These are phyloP conservation scores for Camellia japonica DNA, from an alignment of 148 eudicot species.

Conservation along the genomic window DNA sequence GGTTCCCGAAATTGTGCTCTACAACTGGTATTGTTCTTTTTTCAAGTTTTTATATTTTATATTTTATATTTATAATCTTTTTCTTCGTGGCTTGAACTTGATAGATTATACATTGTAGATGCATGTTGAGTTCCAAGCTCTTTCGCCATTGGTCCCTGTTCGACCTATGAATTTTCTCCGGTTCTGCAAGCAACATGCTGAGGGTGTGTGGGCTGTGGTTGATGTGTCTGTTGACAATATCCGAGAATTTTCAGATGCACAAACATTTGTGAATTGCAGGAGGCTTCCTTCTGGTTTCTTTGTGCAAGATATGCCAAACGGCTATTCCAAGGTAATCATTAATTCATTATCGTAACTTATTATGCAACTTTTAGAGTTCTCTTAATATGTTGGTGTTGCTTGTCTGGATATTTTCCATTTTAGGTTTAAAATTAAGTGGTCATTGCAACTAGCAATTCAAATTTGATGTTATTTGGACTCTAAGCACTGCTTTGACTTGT, in stretches of 20 bases:
- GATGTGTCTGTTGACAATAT: conserved; percentile 65
- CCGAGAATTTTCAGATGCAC: conserved; percentile 35
- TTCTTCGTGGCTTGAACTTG: not conserved
- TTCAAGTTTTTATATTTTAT: not conserved
- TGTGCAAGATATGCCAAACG: conserved; percentile 69
- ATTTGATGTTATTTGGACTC: not conserved
- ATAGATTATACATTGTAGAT: conserved; percentile 26
- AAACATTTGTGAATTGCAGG: conserved; percentile 36
- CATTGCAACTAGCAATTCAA: not conserved
- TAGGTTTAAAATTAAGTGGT: not conserved
- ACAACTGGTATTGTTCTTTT: conserved; percentile 53
- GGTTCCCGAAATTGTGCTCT: conserved; percentile 64
- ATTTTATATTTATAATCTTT: not conserved
- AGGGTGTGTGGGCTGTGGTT: conserved; percentile 74
- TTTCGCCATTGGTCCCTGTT: conserved; percentile 65
- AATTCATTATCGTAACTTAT: not conserved
- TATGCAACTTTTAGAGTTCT: not conserved
- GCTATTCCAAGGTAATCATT: conserved; percentile 63
- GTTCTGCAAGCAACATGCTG: conserved; percentile 61
- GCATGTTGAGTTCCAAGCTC: conserved; percentile 48
- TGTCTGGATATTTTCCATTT: not conserved
- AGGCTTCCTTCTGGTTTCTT: conserved; percentile 86
- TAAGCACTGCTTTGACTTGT: conserved; percentile 1
- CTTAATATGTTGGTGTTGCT: not conserved
- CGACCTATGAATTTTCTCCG: conserved; percentile 70